A percentile compares a stretch with the other conserved stretches of the same genome.
phyloP scores from a whole-genome alignment of 768 basidiomycete species.

The Termitomyces sp. region DNA sequence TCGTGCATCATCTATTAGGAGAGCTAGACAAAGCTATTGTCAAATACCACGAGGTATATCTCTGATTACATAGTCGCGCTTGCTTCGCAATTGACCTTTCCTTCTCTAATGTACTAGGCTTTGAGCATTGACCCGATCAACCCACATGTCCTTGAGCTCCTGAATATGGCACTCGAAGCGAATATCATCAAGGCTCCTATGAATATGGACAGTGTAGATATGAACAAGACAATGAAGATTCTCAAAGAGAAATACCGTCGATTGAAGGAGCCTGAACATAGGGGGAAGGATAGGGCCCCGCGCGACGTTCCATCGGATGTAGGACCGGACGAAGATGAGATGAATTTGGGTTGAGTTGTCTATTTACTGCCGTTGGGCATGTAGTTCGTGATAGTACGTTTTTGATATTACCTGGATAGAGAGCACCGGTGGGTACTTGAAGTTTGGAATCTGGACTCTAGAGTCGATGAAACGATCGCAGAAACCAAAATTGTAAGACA shows the following conservation, averaged over 20 bases:
- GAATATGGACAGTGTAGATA: slow-evolving; percentile 22
- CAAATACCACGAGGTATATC: slow-evolving; percentile 85
- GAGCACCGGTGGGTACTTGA: background rate
- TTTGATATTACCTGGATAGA: background rate
- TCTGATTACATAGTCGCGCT: background rate
- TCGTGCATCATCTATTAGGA: slow-evolving; percentile 76
- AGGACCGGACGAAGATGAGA: slow-evolving; percentile 24
- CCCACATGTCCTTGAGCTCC: slow-evolving; percentile 73
- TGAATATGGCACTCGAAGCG: slow-evolving; percentile 77
- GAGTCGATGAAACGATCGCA: background rate
- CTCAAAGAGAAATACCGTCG: slow-evolving; percentile 34
- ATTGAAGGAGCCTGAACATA: slow-evolving; percentile 22
- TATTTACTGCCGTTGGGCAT: background rate
- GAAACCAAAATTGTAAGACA: background rate
- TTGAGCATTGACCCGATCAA: slow-evolving; percentile 84
- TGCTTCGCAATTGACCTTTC: background rate
- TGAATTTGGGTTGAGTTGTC: slow-evolving; percentile 26
- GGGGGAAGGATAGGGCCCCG: slow-evolving; percentile 26
- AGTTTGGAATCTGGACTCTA: background rate
- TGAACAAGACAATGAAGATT: slow-evolving; percentile 28
- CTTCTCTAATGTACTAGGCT: slow-evolving; percentile 41
- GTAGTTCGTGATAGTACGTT: background rate
- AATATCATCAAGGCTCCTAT: slow-evolving; percentile 23
- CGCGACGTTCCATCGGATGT: slow-evolving; percentile 19
- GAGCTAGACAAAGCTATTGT: slow-evolving; percentile 80